Percentiles rank a stretch among this genome's conserved stretches.
phyloP scores from a whole-genome alignment of 1,284 basidiomycete genomes.

The Vanrija humicola region DNA sequence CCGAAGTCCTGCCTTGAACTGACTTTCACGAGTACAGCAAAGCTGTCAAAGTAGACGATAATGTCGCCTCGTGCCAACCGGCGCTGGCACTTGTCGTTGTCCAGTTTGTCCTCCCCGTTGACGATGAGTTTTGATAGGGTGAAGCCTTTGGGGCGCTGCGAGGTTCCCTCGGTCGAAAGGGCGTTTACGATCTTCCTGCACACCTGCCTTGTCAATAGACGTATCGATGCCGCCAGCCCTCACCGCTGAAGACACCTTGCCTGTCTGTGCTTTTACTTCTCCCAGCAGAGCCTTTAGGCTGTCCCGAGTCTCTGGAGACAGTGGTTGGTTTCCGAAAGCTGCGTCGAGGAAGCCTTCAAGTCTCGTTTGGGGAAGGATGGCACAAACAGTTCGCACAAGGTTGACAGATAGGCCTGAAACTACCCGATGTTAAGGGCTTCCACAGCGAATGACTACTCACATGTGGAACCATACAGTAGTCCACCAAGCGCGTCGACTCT shows the following conservation, averaged over 20 bases:
- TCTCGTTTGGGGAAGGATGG: background rate
- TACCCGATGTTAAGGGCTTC: background rate
- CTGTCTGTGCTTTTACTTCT: background rate
- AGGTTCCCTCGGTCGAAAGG: background rate
- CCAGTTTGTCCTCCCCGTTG: constrained; percentile 7
- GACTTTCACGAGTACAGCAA: constrained; percentile 7
- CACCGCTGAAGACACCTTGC: background rate
- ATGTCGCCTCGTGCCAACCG: constrained; percentile 6
- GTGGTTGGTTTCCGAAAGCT: background rate
- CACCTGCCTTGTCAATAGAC: background rate
- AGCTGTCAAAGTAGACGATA: constrained; percentile 13
- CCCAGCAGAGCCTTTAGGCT: background rate
- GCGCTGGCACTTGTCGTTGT: background rate
- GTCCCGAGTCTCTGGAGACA: background rate
- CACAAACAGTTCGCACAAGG: background rate
- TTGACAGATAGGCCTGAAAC: background rate
- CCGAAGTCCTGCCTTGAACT: background rate
- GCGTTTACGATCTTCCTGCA: constrained; percentile 1
- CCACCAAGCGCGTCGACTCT: background rate
- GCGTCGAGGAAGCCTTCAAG: background rate
- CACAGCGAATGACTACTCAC: background rate
- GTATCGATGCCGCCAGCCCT: background rate
- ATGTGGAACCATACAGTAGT: background rate
- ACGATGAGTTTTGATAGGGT: constrained; percentile 2
- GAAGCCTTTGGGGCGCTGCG: constrained; percentile 8